Percentiles rank a stretch among this genome's conserved stretches.
Conservation (phyloP, 129 eudicot species). For the Helianthus annuus region HanXRQr2.0-SUNRISE NC_035437.2:25857198-25857697, state of each 20-base stretch:
- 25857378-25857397: too few relatives aligned
- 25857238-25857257: slow-evolving; percentile 84
- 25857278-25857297: background rate
- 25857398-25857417: background rate
- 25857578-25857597: slow-evolving; percentile 62
- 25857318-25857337: too few relatives aligned
- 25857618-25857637: slow-evolving; percentile 68
- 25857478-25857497: slow-evolving; percentile 54
- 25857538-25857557: slow-evolving; percentile 60
- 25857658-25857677: slow-evolving; percentile 38
- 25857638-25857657: slow-evolving; percentile 60
- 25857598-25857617: slow-evolving; percentile 78
- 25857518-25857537: slow-evolving; percentile 60
- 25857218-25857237: slow-evolving; percentile 70
- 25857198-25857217: slow-evolving; percentile 67
- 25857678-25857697: too few relatives aligned
- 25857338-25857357: too few relatives aligned
- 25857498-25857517: slow-evolving; percentile 73
- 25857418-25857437: background rate
- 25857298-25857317: too few relatives aligned
- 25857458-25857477: slow-evolving; percentile 63
- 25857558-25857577: slow-evolving; percentile 67
- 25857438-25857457: background rate
- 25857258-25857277: slow-evolving; percentile 49
- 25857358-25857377: too few relatives aligned